Evolutionary conservation across 306 rosid species (phyloP).

Genomic region (Dryas alaskensis): DNA sequence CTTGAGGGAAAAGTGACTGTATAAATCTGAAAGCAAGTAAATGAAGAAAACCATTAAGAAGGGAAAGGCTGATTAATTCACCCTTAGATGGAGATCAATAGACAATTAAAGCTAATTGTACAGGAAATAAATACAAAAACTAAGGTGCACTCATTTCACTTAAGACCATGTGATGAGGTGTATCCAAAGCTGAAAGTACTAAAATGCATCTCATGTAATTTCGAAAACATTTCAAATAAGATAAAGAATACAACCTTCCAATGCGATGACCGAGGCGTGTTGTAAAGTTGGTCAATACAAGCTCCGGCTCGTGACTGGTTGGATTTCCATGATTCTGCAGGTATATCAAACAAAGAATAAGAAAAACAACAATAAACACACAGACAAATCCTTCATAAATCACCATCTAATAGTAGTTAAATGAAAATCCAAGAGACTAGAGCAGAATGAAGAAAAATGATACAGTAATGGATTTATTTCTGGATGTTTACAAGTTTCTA

Average conservation of each 20-base stretch:
- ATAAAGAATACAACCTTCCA: conserved; percentile 61
- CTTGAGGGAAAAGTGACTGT: conserved; percentile 89
- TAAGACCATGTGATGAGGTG: background rate
- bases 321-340: conserved; percentile 92
- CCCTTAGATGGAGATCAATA: background rate
- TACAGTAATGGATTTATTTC: background rate
- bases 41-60: conserved; percentile 16
- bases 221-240: conserved; percentile 11
- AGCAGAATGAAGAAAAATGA: background rate
- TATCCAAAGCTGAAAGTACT: background rate
- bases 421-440: background rate
- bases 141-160: background rate
- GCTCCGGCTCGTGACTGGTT: conserved; percentile 87
- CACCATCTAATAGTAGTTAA: background rate
- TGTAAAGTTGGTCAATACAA: conserved; percentile 67
- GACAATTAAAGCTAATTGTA: background rate
- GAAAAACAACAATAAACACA: background rate
- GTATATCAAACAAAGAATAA: conserved; percentile 5
- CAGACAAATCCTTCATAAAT: background rate
- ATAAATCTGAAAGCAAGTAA: conserved; percentile 49
- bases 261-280: conserved; percentile 88
- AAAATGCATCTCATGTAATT: conserved; percentile 7
- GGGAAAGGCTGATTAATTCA: conserved; percentile 13
- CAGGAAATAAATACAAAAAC: background rate
- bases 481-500: background rate